Evolutionary conservation across 768 basidiomycete genomes (phyloP).

Genomic region (Mrakia frigida): DNA sequence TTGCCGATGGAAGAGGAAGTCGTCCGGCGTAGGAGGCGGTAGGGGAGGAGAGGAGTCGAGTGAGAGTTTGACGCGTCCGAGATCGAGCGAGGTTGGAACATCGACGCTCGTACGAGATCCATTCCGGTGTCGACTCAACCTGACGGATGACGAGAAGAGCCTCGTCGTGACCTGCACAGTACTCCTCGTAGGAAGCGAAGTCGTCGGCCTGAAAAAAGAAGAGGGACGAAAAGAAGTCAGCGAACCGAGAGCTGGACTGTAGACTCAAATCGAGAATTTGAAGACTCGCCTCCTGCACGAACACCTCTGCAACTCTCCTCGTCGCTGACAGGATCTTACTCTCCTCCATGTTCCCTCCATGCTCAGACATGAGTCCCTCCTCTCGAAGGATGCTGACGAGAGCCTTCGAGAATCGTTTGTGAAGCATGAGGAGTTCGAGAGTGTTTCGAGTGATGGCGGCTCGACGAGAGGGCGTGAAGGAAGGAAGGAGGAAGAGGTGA

Average conservation of each 20-base stretch:
- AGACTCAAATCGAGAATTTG: background rate
- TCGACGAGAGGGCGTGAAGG: constrained; percentile 33
- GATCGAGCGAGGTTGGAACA: constrained; percentile 56
- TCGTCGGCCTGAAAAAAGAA: constrained; percentile 54
- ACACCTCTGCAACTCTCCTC: constrained; percentile 38
- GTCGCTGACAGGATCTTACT: constrained; percentile 38
- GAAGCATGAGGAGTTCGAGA: constrained; percentile 33
- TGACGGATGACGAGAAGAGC: constrained; percentile 69
- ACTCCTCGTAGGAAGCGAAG: constrained; percentile 75
- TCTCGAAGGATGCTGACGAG: constrained; percentile 44
- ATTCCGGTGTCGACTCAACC: constrained; percentile 65
- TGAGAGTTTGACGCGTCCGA: constrained; percentile 41
- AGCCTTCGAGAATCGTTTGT: constrained; percentile 37
- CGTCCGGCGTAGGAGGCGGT: constrained; percentile 27
- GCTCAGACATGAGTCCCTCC: constrained; percentile 37
- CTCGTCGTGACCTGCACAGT: constrained; percentile 80
- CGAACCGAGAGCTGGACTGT: background rate
- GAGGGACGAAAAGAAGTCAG: background rate
- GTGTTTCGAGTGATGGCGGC: constrained; percentile 35
- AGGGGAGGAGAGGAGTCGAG: constrained; percentile 23
- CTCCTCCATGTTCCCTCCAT: background rate
- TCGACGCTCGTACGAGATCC: constrained; percentile 75
- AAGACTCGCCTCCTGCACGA: constrained; percentile 42
- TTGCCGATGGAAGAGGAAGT: constrained; percentile 22
- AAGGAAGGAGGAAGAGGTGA: constrained; percentile 35